Base-by-base conservation (phyloP, 1,139 yeast species). In the Protomyces inouyei region DNA sequence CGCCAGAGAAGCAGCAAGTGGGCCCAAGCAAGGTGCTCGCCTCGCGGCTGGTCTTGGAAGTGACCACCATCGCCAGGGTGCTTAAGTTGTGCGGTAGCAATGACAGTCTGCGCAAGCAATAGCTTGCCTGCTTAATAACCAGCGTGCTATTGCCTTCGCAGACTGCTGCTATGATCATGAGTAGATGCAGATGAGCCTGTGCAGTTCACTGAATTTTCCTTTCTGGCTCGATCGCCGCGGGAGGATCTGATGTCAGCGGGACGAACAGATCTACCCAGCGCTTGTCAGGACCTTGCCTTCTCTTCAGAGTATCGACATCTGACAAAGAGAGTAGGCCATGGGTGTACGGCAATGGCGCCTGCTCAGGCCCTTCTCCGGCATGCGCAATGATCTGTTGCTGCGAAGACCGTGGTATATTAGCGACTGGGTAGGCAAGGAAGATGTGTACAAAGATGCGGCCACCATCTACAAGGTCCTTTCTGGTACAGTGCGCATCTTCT, bases 371-470 rank as follows among this genome's bases (percentile, higher is more conserved):
- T 63, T 63, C 52, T 40, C 56, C 65, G 92, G 92, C 2, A 80
- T 87, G 36, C 75, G 76, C 67, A 76, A 78, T 59, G 95, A 88
- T 70, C 70, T 87, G 60, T 73, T 73, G 60, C 76, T 77, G 35
- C 73, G 95, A 60, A 69, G 83, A 18, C 96, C 96, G 0, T 83
- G 80, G 72, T 92, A 91, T 72, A 67, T 70, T 56, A 83, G 91
- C 0, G 98, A 92, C 73, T 87, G 93, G 83, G 64, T 67, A 4
- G 98, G 93, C 76, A 92, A 93, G 0, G 80, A 82, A 77, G 87
- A 89, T 73, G 93, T 93, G 73, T 77, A 98, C 70, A 95, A 91
- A n/a, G 79, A 93, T 1, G 98, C 98, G 0, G 80, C 96, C 0
- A 86, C 91, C 0, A 76, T 88, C 1, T 91, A 82, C 73, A 52